phyloP scores from a whole-genome alignment of 2,329 filamentous ascomycete species.

The Pseudocercospora vitis region DNA sequence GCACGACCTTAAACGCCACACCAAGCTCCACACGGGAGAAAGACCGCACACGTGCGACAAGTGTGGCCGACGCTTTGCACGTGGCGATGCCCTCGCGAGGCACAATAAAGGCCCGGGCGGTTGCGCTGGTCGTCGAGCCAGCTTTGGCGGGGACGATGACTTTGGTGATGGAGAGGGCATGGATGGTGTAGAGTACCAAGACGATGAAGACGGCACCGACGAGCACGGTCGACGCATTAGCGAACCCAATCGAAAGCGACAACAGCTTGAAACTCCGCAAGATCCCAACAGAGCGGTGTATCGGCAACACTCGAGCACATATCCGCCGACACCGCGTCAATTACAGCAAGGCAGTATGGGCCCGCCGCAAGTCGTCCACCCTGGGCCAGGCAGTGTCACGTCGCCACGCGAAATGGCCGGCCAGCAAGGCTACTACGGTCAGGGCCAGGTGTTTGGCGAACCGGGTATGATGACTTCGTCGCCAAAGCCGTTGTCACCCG shows the following conservation, averaged over 20 bases:
- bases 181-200: conserved; percentile 62
- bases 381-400: conserved; percentile 33
- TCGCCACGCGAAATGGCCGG: conserved; percentile 42
- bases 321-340: conserved; percentile 57
- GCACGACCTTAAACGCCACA: conserved; percentile 93
- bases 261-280: conserved; percentile 62
- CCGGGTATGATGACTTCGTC: conserved; percentile 73
- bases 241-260: conserved; percentile 72
- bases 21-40: conserved; percentile 94
- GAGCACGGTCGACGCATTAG: conserved; percentile 61
- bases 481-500: conserved; percentile 78
- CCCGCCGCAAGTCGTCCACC: conserved; percentile 38
- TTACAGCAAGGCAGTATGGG: conserved; percentile 36
- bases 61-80: conserved; percentile 90
- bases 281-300: conserved; percentile 59
- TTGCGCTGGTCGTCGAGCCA: conserved; percentile 86
- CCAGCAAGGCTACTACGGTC: conserved; percentile 35
- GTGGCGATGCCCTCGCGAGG: conserved; percentile 88
- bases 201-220: conserved; percentile 63
- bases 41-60: conserved; percentile 92
- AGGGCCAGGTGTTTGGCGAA: conserved; percentile 66
- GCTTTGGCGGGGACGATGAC: conserved; percentile 79
- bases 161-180: conserved; percentile 54
- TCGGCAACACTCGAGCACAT: conserved; percentile 70
- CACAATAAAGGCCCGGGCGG: conserved; percentile 96